A percentile compares a stretch with the other conserved stretches of the same genome.
Evolutionary conservation across 2,329 filamentous ascomycete species (phyloP).

Genomic region (Alternaria sp.): DNA sequence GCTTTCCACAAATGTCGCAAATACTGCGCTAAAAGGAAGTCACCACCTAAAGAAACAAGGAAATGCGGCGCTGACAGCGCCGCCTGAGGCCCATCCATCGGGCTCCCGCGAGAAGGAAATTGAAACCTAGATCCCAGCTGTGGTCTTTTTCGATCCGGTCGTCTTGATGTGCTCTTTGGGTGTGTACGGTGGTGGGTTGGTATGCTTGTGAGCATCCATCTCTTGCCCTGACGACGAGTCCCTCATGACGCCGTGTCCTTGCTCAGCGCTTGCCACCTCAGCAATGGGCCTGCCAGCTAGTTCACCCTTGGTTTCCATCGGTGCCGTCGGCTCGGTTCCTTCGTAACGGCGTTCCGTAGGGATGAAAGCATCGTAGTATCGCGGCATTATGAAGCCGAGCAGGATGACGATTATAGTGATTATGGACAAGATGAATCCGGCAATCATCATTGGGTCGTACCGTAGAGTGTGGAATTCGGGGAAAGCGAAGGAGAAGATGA

Average conservation of each 20-base stretch:
- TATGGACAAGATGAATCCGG: conserved; percentile 41
- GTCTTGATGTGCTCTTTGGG: conserved; percentile 1
- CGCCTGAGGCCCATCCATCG: neutral
- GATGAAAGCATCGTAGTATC: conserved; percentile 62
- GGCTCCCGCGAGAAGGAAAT: neutral
- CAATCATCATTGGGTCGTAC: conserved; percentile 46
- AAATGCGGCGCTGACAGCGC: neutral
- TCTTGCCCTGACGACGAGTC: conserved; percentile 10
- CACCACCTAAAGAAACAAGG: neutral
- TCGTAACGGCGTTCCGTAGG: conserved; percentile 56
- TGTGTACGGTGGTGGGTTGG: neutral
- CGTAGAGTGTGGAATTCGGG: conserved; percentile 41
- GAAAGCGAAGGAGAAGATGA: conserved; percentile 45
- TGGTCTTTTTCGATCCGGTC: neutral
- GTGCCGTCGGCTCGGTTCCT: conserved; percentile 47
- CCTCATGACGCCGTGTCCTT: conserved; percentile 2
- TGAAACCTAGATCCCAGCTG: neutral
- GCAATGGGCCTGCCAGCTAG: conserved; percentile 23
- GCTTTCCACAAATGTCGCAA: neutral
- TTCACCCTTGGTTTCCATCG: conserved; percentile 36
- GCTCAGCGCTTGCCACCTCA: conserved; percentile 15
- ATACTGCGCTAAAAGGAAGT: neutral
- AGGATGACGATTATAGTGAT: conserved; percentile 54
- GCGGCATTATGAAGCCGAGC: conserved; percentile 58
- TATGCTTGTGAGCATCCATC: conserved; percentile 4